Conservation (phyloP, 75 land plant species). For the Sequoia sempervirens region DNA sequence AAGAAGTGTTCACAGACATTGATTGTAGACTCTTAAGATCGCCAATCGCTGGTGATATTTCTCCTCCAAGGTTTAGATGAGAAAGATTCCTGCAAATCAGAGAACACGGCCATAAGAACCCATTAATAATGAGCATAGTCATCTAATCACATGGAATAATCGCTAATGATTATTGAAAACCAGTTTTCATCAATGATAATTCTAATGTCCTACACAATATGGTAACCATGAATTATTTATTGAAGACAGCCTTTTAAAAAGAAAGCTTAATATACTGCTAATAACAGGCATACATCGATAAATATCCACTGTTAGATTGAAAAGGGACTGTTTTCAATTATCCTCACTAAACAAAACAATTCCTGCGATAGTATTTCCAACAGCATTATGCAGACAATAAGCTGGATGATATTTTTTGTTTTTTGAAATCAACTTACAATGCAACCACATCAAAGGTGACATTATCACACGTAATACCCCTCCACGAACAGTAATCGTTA, state of each 20-base stretch:
- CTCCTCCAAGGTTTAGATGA: conserved; percentile 75
- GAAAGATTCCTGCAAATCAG: conserved; percentile 69
- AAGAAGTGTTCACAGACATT: conserved; percentile 33
- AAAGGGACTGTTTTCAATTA: no score
- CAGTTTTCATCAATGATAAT: neutral
- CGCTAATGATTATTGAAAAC: neutral
- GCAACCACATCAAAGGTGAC: conserved; percentile 70
- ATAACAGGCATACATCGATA: neutral
- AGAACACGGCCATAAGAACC: neutral
- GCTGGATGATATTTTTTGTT: neutral
- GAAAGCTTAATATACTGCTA: no score
- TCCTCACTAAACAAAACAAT: no score
- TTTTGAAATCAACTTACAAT: conserved; percentile 37
- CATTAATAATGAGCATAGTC: neutral
- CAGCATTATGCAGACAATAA: neutral
- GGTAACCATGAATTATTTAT: neutral
- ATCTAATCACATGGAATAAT: neutral
- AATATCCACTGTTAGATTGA: no score
- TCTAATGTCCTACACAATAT: neutral
- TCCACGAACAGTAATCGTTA: conserved; percentile 75
- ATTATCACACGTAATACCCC: conserved; percentile 85
- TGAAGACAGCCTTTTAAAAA: neutral
- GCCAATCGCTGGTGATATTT: conserved; percentile 95
- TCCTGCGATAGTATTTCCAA: no score
- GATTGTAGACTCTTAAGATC: conserved; percentile 56